Evolutionary conservation across 2,329 filamentous ascomycete species (phyloP).

Genomic region (Colletotrichum ledebouriae): DNA sequence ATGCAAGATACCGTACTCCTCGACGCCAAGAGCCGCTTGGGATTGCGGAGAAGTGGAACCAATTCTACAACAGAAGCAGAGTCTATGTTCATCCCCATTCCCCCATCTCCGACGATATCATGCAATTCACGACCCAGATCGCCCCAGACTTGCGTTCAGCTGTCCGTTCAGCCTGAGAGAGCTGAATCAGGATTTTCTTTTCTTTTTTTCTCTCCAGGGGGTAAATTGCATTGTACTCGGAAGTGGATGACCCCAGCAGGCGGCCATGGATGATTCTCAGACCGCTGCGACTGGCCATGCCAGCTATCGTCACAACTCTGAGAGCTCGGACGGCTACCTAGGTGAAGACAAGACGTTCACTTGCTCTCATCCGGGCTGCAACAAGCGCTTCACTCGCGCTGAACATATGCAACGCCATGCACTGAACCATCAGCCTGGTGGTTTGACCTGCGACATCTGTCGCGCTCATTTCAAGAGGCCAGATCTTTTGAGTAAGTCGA

Average conservation of each 20-base stretch:
- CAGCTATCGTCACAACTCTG: slow-evolving; percentile 28
- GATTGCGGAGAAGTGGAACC: slow-evolving; percentile 33
- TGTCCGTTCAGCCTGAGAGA: neutral
- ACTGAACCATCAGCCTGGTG: slow-evolving; percentile 67
- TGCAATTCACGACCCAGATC: neutral
- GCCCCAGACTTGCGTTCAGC: neutral
- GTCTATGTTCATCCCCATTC: slow-evolving; percentile 32
- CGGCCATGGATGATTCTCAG: slow-evolving; percentile 12
- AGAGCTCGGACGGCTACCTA: slow-evolving; percentile 24
- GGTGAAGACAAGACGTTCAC: slow-evolving; percentile 33
- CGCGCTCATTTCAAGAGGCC: slow-evolving; percentile 72
- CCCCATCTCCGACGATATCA: slow-evolving; percentile 32
- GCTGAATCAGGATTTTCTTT: neutral
- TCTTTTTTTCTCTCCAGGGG: neutral
- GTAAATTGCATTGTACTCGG: slow-evolving; percentile 7
- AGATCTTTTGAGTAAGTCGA: slow-evolving; percentile 58
- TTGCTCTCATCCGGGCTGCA: slow-evolving; percentile 62
- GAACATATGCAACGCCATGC: slow-evolving; percentile 71
- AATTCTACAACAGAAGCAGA: neutral
- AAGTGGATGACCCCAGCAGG: slow-evolving; percentile 20
- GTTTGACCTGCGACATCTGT: slow-evolving; percentile 70
- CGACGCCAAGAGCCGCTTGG: neutral
- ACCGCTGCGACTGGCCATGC: neutral
- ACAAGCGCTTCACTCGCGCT: slow-evolving; percentile 67
- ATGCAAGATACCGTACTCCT: slow-evolving; percentile 14